Evolutionary conservation across 1,284 basidiomycete species (phyloP), one percentile per base, ranked within the genome.

Genomic region (Rhodotorula sp.): DNA sequence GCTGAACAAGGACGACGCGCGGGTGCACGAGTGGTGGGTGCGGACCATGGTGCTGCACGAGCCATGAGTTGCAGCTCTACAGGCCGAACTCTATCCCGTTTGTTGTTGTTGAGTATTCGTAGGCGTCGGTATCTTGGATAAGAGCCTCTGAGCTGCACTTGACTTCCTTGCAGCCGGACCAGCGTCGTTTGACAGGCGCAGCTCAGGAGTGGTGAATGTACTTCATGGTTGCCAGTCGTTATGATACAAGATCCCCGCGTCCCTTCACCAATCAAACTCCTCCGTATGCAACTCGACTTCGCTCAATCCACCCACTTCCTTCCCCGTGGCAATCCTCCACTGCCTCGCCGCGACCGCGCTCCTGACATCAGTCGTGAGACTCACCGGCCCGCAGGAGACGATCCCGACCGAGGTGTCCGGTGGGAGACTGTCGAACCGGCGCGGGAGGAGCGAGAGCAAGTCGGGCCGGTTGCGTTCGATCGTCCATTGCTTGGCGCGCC

Each of bases 11-110:
- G 85, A 85, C 52, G 95, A 99, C 80, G 83, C 86, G 68, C 87
- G 95, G 49, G 90, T 97, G 78, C 95, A 97, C 80, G 89, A 94
- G 74, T 93, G 75, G 72, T 76, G 70, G 70, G 59, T 72, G 0
- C 43, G 55, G 34, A 63, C 67, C n/a, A 60, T 75, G 62, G 69
- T 75, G 0, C 28, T 69, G 21, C 49, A 61, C 47, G 56, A 63
- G 38, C 23, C 38, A 50, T 28, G 48, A 50, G 54, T 8, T 8
- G 38, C 34, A 38, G 38, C 38, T 8, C 38, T 10, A 8, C 38
- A 8, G 5, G 7, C 38, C 38, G 38, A 12, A 38, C 38, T 38
- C 38, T 38, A 8, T 6, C 10, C 38, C 38, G 4, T 5, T 38
- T 38, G 38, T 38, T 38, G 38, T 38, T 38, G 38, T 38, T 38